Percentiles rank a stretch among this genome's conserved stretches.
These are phyloP conservation scores for Cadophora malorum DNA, from an alignment of 2,329 filamentous ascomycete species.

Conservation along the genomic window DNA sequence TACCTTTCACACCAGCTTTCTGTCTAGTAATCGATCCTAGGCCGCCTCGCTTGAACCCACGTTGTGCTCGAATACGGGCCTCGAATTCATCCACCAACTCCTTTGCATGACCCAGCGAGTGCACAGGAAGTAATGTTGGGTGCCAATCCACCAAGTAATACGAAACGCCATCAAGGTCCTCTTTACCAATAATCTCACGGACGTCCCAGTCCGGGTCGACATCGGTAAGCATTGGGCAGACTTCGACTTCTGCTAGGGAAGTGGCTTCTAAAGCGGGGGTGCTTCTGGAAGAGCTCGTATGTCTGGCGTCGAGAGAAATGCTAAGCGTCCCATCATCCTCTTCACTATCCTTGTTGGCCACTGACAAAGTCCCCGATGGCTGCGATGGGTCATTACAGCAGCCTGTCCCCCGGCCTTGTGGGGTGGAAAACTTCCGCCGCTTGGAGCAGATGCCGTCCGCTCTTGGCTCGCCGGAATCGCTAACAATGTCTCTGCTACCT, in stretches of 20 bases:
- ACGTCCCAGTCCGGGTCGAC: slow-evolving; percentile 8
- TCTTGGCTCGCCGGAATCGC: slow-evolving; percentile 1
- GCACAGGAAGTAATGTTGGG: neutral
- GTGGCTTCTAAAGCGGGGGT: neutral
- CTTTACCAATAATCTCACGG: slow-evolving; percentile 10
- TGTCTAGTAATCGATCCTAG: neutral
- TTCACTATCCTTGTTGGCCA: neutral
- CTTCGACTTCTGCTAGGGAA: slow-evolving; percentile 5
- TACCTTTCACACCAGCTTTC: neutral
- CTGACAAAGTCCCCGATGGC: neutral
- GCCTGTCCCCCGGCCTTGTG: slow-evolving; percentile 5
- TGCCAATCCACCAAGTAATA: slow-evolving; percentile 11
- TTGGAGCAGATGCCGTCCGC: slow-evolving; percentile 12
- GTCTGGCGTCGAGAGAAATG: slow-evolving; percentile 12
- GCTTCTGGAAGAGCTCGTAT: slow-evolving; percentile 9
- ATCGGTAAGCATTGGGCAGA: slow-evolving; percentile 8
- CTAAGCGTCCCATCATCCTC: slow-evolving; percentile 10
- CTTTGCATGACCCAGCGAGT: slow-evolving; percentile 11
- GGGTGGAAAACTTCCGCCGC: slow-evolving; percentile 5
- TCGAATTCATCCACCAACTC: slow-evolving; percentile 11
- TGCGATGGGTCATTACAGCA: slow-evolving; percentile 8
- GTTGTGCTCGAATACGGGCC: slow-evolving; percentile 6
- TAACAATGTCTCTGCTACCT: slow-evolving; percentile 11
- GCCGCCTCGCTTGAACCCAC: neutral
- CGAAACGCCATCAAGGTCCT: slow-evolving; percentile 10